These are phyloP conservation scores for Sclerotinia borealis DNA, from an alignment of 2,329 filamentous ascomycete species.

Conservation along the genomic window DNA sequence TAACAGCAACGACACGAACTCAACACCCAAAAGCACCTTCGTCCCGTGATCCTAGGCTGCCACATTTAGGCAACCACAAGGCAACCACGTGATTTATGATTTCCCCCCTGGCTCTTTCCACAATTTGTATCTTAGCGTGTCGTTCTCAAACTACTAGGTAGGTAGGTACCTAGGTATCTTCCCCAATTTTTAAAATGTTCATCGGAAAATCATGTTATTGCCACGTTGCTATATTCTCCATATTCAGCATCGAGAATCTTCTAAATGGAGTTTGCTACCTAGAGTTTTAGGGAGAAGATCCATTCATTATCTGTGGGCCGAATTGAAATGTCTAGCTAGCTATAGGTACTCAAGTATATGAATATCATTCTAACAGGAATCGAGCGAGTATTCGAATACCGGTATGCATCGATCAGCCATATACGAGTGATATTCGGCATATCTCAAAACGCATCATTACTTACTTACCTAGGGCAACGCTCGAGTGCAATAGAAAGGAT, in stretches of 20 bases:
- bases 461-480: no score
- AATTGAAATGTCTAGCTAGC: neutral
- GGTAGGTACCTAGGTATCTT: neutral
- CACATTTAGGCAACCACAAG: neutral
- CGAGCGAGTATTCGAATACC: no score
- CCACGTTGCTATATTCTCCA: neutral
- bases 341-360: no score
- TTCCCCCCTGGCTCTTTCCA: neutral
- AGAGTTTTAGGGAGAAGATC: neutral
- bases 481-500: no score
- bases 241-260: neutral
- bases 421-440: no score
- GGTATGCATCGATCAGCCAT: no score
- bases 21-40: neutral
- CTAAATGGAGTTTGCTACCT: neutral
- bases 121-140: neutral
- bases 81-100: neutral
- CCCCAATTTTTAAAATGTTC: neutral
- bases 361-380: no score
- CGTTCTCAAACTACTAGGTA: no score
- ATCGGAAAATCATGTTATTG: no score
- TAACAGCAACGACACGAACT: no score
- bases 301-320: neutral
- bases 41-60: slow-evolving; percentile 2
- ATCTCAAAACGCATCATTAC: no score